Evolutionary conservation across 1,284 basidiomycete genomes (phyloP), one percentile per base, ranked within the genome.

Genomic region (Leccinum solheimii): DNA sequence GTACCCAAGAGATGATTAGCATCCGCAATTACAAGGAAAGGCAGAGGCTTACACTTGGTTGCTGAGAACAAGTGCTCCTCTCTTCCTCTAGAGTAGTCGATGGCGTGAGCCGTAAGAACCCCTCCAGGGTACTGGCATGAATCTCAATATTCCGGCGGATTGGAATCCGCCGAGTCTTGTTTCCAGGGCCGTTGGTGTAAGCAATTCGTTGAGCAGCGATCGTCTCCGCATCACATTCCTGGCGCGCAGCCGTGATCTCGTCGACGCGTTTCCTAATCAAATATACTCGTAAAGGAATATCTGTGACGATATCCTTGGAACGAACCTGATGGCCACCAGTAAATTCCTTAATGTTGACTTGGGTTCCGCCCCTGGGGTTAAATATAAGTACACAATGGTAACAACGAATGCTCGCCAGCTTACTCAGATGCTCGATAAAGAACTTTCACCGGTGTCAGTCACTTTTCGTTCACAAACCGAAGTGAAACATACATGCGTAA

Each of bases 351-450:
- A 49, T 30, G 73, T 74, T 8, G 71, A 66, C n/a, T 62, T 54
- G 10, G 67, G 70, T 1, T 71, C 64, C 36, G 27, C 36, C n/a
- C 59, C 72, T 73, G 32, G 50, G 5, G 8, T 43, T 7, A 38
- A 56, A n/a, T 23, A 32, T 64, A 45, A 63, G 48, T 27, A 26
- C 14, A 36, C 14, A 10, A 11, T 27, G 11, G 52, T 14, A n/a
- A 6, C 8, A 19, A 19, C n/a, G 2, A 55, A 10, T n/a, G 3
- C 4, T 55, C 1, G 9, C 36, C 27, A 34, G 23, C 72, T 65
- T 45, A 75, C 73, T 66, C 32, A 72, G 50, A 36, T 73, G 67
- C 27, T 72, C 65, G 5, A 72, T 60, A 8, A 72, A 72, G 55
- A 75, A 75, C 72, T 72, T 58, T 19, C 4, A 6, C 3, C 1